Base-by-base conservation (phyloP, 2,329 filamentous ascomycete species). In the Niveomyces coronatus region DNA sequence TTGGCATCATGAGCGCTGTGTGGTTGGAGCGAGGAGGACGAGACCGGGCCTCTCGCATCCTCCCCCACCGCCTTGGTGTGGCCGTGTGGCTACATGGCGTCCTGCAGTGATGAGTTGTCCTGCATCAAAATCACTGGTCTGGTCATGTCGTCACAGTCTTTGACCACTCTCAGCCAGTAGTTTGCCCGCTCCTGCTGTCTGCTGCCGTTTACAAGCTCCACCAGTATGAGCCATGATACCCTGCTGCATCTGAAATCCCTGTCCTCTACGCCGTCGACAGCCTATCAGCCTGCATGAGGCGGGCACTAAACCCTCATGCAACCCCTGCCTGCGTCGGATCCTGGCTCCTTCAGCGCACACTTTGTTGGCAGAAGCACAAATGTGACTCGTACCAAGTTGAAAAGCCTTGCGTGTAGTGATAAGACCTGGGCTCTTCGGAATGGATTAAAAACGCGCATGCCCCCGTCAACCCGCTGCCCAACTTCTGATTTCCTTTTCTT, bases 381-480 rank as follows among this genome's bases (percentile, higher is more conserved):
- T 37, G 17, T 35, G 27, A 35, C 39, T 35, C 23, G 35, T 22
- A 20, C 32, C 18, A 29, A 36, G 32, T 35, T 36, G 39, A 40
- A 40, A 40, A 27, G 28, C 19, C 26, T 22, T 19, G 39, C 22
- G 11, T 31, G 32, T 27, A 23, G 11, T 30, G 16, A 38, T 32
- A 32, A 14, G 22, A 17, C 15, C 29, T 19, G 26, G 29, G 27
- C 38, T 35, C 19, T 23, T 35, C 27, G 27, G 23, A 44, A 42
- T 44, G 45, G 42, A 57, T 60, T 61, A 62, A 62, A 62, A 60
- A 39, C 52, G 57, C 57, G 52, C 53, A 52, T 48, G 48, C 52
- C 56, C 55, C 58, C 58, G 30, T 39, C 20, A 20, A 15, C 53
- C 53, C 54, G 49, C 51, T 57, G 56, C 57, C 59, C 58, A 57